Percentiles rank a stretch among this genome's conserved stretches.
Conservation (phyloP, 2,329 filamentous ascomycete species). For the Capronia coronata region DNA sequence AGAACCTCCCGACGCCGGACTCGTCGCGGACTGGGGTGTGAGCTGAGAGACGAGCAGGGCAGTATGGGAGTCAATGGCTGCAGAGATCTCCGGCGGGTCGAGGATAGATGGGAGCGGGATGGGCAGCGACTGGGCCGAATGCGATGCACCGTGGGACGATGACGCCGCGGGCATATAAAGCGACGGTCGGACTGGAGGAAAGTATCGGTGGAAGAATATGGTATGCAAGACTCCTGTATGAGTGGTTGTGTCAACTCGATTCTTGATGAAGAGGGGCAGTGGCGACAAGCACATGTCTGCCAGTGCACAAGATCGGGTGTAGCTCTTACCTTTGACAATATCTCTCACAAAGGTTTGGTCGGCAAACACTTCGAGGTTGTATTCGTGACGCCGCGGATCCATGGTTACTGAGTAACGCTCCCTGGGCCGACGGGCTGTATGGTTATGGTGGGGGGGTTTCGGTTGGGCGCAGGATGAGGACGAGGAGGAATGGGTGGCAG, state of each 20-base stretch:
- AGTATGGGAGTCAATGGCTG: slow-evolving; percentile 83
- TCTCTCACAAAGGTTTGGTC: slow-evolving; percentile 86
- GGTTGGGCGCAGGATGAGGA: slow-evolving; percentile 6
- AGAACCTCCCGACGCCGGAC: slow-evolving; percentile 51
- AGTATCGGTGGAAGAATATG: slow-evolving; percentile 98
- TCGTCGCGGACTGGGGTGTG: slow-evolving; percentile 48
- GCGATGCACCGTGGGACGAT: slow-evolving; percentile 18
- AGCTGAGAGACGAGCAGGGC: slow-evolving; percentile 73
- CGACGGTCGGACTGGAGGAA: slow-evolving; percentile 73
- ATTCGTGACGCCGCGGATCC: slow-evolving; percentile 64
- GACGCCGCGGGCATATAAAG: slow-evolving; percentile 49
- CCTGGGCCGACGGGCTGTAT: background rate
- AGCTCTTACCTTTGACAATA: slow-evolving; percentile 71
- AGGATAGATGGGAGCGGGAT: slow-evolving; percentile 83
- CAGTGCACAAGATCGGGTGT: background rate
- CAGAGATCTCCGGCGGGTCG: slow-evolving; percentile 76
- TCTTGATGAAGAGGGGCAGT: background rate
- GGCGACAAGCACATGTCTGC: background rate
- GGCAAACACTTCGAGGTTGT: slow-evolving; percentile 87
- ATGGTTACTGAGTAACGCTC: slow-evolving; percentile 13
- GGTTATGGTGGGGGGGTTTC: slow-evolving; percentile 13
- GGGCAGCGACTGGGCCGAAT: slow-evolving; percentile 43
- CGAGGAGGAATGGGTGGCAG: slow-evolving; percentile 15
- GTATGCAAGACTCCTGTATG: slow-evolving; percentile 77
- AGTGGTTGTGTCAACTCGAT: background rate